Base-by-base conservation (phyloP, 257 asterid species). In the Nicotiana sylvestris region DNA sequence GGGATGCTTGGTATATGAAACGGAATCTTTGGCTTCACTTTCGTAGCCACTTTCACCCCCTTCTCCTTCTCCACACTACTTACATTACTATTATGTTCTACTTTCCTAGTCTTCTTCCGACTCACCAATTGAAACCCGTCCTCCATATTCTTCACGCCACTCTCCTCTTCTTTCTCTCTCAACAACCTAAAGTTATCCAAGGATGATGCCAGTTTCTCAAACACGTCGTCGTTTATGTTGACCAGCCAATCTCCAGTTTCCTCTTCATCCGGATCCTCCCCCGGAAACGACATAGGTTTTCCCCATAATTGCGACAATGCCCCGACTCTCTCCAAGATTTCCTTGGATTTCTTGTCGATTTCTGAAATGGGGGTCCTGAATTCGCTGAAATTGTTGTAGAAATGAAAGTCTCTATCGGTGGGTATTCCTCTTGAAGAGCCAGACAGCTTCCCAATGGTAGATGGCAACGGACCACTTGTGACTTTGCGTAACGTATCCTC, bases 401-500 rank as follows among this genome's bases (percentile, higher is more conserved):
- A 96, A 85, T 94, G 91, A 78, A 96, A 94, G 91, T 96, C 99
- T 78, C 87, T 90, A 9, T 88, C 88, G 25, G 88, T 78, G 43
- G 99, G 97, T 39, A 96, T 87, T 87, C 92, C 86, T 43, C 94
- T 90, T 12, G 99, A 92, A 15, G 98, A 93, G 37, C 94, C 97
- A 2, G 97, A 90, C 21, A 96, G 94, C 91, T 90, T 94, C 60
- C 95, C 88, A 33, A 93, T 13, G 5, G 95, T 88, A 81, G 88
- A 87, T 70, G 88, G 87, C 10, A 96, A 76, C 25, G 90, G 86
- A 9, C 95, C 91, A 33, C 85, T 88, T 82, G 92, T 85, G 65
- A 81, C 66, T 81, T 84, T 82, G 58, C 91, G 89, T 32, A 96
- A 78, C 64, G 76, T 76, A 51, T 76, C 84, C 55, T 87, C 87